Evolutionary conservation across 768 basidiomycete species (phyloP), one percentile per base, ranked within the genome.

Genomic region (Kwoniella newhampshirensis): DNA sequence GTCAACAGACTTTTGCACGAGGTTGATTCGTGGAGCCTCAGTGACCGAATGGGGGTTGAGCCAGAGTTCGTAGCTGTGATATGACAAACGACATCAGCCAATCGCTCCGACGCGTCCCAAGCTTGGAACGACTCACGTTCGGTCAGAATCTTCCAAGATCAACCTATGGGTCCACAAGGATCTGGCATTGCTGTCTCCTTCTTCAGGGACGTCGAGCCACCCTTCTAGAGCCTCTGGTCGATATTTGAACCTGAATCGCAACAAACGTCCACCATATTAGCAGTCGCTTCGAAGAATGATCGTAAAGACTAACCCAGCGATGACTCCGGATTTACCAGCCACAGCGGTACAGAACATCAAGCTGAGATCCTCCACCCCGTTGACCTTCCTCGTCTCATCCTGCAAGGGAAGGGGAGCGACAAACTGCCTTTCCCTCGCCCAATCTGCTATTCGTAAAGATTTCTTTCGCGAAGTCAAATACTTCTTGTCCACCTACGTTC

Each of bases 381-480:
- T 48, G 25, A 32, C 20, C 27, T 23, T 23, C 1, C 21, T 15
- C 5, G 20, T 45, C 21, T 25, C 27, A 39, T 46, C 45, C 45
- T 32, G 18, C 4, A 47, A 18, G 5, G n/a, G 32, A 13, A 36
- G 30, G 4, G 51, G 50, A 6, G 45, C 30, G 27, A 51, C 23
- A 18, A 52, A 17, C 26, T 42, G 50, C n/a, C 60, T 20, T 49
- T 62, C 43, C 28, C 44, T 26, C 12, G 36, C 50, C 49, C 52
- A 57, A 18, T 62, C 54, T 7, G 41, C 55, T 20, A 62, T 57
- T 11, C 54, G 37, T 7, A 41, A 26, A 36, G 57, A 57, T 11
- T 55, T 42, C 18, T 57, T 41, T 15, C 42, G 28, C 12, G 51
- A 45, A 11, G 48, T 46, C 17, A 57, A 18, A 32, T 42, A 48